Evolutionary conservation across 2,329 filamentous ascomycete species (phyloP), one percentile per base, ranked within the genome.

Genomic region (Myriosclerotinia curreyana): DNA sequence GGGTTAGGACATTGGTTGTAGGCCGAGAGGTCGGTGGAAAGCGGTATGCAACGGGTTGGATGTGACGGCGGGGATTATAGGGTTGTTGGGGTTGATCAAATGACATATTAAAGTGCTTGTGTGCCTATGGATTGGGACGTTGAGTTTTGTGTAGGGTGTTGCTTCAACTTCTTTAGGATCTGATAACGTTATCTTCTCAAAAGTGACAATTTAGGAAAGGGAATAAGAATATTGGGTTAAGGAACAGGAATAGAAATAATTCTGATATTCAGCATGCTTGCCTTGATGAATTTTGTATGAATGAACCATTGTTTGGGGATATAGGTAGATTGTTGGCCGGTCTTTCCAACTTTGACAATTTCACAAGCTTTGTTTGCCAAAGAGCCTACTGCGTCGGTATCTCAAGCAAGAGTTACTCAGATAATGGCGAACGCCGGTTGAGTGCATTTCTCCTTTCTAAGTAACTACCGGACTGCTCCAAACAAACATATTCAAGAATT

Each of bases 271-370:
- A 58, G 8, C n/a, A 58, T 58, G 42, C 42, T 48, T 48, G 55
- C 14, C 7, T 48, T 48, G 28, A 36, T 36, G 20, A 4, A 11
- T 5, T 46, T 14, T 25, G 22, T 8, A 25, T 58, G 55, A 25
- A 48, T 14, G n/a, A 25, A 22, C 28, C 20, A 48, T 25, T 14
- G 14, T 22, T 7, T 58, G 15, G 14, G 14, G 20, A 5, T 17
- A 25, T 7, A 25, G 7, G n/a, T 48, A 36, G 31, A 36, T 25
- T 25, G 20, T 36, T 14, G 55, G 55, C 48, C 48, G 42, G 28
- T 36, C 55, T 48, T 58, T 58, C 55, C 42, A 17, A 25, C 20
- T 58, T 48, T 22, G 55, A 25, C 25, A n/a, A 48, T 48, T 58
- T 25, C n/a, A 38, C 28, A 48, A 36, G n/a, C 55, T 48, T 48